Evolutionary conservation across 306 rosid species (phyloP), one percentile per base, ranked within the genome.

Genomic region (Coriaria nepalensis): DNA sequence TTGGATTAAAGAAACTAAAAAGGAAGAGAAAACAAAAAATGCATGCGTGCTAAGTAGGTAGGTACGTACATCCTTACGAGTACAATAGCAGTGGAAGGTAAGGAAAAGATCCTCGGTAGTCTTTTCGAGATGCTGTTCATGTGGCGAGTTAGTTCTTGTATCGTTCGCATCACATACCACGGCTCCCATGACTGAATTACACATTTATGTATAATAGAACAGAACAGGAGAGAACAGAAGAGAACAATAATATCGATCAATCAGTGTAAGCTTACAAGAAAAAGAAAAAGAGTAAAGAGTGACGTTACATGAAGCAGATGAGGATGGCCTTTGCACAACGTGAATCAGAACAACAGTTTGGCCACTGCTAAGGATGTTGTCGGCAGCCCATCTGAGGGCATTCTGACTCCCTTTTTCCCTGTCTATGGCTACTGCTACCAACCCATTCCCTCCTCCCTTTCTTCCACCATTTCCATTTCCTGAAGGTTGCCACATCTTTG

Each of bases 321-420:
- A 35, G 4, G 71, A 42, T 11, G 73, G 5, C 43, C 48, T 40
- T 9, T 67, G 82, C 64, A 74, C 62, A 44, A 81, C 96, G 55
- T 92, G 94, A 34, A 88, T 71, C 10, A 88, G 72, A 68, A 84
- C 33, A 38, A 88, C 64, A 47, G 77, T 74, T 74, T 78, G 83
- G 59, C 95, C 93, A 40, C 51, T 78, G 36, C 50, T 5, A 34
- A 88, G 69, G 57, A 88, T 62, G 63, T 49, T 69, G 45, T 88
- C 97, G 44, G 78, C 86, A 9, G 95, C 93, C 95, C 95, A 88
- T 69, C 71, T 77, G 34, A 88, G 74, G 62, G 96, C 95, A 5
- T 59, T 52, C 57, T 75, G 81, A 57, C 95, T 88, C 9, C 96
- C 93, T 71, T 84, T 83, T 8, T 88, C 93, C 60, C 73, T 78